Percentiles rank a stretch among this genome's conserved stretches.
phyloP scores from a whole-genome alignment of 352 stramenopile species.

The Lagenidium sp. region DNA sequence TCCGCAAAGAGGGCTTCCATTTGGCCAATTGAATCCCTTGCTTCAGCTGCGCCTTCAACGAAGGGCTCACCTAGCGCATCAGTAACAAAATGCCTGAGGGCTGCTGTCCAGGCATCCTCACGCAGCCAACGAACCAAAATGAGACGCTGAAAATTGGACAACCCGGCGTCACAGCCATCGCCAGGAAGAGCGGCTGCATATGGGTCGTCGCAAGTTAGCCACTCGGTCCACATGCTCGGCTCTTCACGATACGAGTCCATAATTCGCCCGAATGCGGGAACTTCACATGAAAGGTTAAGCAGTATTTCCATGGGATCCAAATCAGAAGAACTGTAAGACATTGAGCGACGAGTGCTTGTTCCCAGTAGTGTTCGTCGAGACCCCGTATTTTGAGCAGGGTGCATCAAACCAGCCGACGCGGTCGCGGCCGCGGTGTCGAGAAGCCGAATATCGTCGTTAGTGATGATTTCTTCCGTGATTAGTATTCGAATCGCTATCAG shows the following conservation, averaged over 20 bases:
- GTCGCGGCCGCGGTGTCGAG: conserved; percentile 14
- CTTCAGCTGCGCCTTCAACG: conserved; percentile 3
- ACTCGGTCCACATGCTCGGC: conserved; percentile 24
- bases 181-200: conserved; percentile 24
- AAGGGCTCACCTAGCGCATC: conserved; percentile 23
- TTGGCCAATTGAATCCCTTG: background rate
- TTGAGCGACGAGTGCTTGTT: background rate
- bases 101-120: conserved; percentile 31
- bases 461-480: conserved; percentile 28
- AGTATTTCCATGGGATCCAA: conserved; percentile 15
- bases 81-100: conserved; percentile 29
- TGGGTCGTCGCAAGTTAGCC: conserved; percentile 27
- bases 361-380: too few species aligned
- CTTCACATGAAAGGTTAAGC: conserved; percentile 14
- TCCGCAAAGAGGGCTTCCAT: conserved; percentile 50
- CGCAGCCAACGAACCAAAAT: conserved; percentile 51
- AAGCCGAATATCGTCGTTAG: conserved; percentile 18
- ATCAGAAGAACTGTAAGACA: background rate
- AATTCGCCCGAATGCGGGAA: conserved; percentile 16
- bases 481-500: conserved; percentile 51
- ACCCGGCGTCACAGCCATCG: conserved; percentile 15
- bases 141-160: conserved; percentile 39
- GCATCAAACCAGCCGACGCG: too few species aligned
- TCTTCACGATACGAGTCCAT: conserved; percentile 38
- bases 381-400: too few species aligned